Percentiles rank a stretch among this genome's conserved stretches.
phyloP scores from a whole-genome alignment of 352 stramenopile species.

The Pythium biforme region DNA sequence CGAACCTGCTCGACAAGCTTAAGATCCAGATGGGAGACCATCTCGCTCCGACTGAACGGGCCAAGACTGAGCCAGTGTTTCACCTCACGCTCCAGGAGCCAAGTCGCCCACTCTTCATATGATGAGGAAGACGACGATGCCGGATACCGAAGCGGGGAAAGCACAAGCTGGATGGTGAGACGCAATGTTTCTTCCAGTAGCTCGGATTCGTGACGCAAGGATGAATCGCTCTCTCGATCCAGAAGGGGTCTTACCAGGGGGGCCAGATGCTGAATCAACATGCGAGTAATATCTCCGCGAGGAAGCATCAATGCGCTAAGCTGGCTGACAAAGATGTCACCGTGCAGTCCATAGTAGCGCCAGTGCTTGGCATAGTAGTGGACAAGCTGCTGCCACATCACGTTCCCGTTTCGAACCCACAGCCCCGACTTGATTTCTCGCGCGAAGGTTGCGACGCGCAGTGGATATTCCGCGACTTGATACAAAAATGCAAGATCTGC shows the following conservation, averaged over 20 bases:
- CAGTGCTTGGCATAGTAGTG: constrained; percentile 85
- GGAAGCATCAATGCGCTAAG: constrained; percentile 52
- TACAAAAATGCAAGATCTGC: constrained; percentile 52
- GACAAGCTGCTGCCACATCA: constrained; percentile 78
- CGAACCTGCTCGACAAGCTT: constrained; percentile 80
- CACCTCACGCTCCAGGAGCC: constrained; percentile 65
- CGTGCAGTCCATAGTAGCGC: constrained; percentile 73
- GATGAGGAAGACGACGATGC: constrained; percentile 24
- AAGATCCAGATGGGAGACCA: constrained; percentile 60
- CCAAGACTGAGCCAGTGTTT: constrained; percentile 77
- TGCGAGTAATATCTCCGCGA: constrained; percentile 43
- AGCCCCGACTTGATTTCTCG: constrained; percentile 71
- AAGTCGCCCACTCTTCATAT: constrained; percentile 31
- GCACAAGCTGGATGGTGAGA: constrained; percentile 55
- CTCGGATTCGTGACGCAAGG: constrained; percentile 45
- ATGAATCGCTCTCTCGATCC: constrained; percentile 23
- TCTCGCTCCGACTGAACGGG: constrained; percentile 65
- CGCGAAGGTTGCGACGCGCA: constrained; percentile 64
- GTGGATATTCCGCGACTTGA: constrained; percentile 40
- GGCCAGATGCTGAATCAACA: constrained; percentile 60
- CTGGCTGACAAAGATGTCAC: constrained; percentile 69
- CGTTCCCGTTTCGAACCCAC: constrained; percentile 77
- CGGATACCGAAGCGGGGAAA: constrained; percentile 50
- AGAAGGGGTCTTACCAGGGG: constrained; percentile 22
- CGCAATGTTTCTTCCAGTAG: constrained; percentile 65